phyloP scores from a whole-genome alignment of 1,284 basidiomycete species.

The Fistulinella cinereoalba region DNA sequence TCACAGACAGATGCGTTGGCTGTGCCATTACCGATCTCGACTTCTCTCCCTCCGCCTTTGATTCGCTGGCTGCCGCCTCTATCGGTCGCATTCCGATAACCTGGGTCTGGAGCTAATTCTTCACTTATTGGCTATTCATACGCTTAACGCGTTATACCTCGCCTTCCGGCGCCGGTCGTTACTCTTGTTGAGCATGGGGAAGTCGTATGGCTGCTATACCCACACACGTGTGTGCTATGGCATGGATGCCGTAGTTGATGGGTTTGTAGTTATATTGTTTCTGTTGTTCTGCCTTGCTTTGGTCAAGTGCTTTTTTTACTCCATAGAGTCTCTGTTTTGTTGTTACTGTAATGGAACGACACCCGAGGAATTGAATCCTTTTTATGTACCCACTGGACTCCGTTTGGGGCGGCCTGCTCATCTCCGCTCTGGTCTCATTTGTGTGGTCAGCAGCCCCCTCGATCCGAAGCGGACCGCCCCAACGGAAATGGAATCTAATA shows the following conservation, averaged over 20 bases:
- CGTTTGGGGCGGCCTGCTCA: slow-evolving; percentile 8
- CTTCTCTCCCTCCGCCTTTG: slow-evolving; percentile 57
- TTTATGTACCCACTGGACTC: slow-evolving; percentile 2
- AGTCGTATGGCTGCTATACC: slow-evolving; percentile 3
- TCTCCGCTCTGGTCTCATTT: slow-evolving; percentile 11
- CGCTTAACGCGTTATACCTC: slow-evolving; percentile 6
- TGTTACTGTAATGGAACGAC: slow-evolving; percentile 14
- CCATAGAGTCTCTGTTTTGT: slow-evolving; percentile 13
- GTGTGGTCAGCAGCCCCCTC: too few relatives aligned
- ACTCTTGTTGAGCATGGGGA: slow-evolving; percentile 2
- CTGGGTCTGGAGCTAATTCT: slow-evolving; percentile 43
- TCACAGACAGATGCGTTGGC: slow-evolving; percentile 62
- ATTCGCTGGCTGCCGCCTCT: slow-evolving; percentile 30
- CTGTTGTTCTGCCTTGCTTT: slow-evolving; percentile 26
- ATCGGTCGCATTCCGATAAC: slow-evolving; percentile 54
- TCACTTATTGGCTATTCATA: slow-evolving; percentile 30
- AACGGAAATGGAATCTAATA: slow-evolving; percentile 6
- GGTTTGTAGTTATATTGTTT: slow-evolving; percentile 15
- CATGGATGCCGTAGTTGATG: slow-evolving; percentile 31
- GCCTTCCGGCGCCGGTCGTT: slow-evolving; percentile 15
- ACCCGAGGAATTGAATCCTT: too few relatives aligned
- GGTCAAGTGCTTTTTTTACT: slow-evolving; percentile 21
- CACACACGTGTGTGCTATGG: slow-evolving; percentile 27
- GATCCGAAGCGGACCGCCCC: too few relatives aligned
- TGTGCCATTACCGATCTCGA: slow-evolving; percentile 54